These are phyloP conservation scores for Silybum marianum DNA, from an alignment of 129 eudicot species.

Conservation along the genomic window DNA sequence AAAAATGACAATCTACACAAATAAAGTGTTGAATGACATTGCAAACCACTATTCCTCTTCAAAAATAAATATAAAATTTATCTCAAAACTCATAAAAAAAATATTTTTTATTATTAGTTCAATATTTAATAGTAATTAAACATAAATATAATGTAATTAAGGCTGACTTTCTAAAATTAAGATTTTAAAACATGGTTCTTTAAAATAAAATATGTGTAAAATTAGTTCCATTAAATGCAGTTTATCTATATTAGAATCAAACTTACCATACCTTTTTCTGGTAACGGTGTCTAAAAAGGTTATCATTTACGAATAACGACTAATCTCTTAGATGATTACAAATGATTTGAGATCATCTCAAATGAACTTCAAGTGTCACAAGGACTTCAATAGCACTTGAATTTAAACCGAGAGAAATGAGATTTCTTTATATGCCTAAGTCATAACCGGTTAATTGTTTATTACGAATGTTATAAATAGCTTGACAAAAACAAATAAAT, in stretches of 20 bases:
- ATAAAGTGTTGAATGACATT: constrained; percentile 25
- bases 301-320: too few relatives aligned
- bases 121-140: not conserved
- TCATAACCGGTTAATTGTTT: too few relatives aligned
- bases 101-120: not conserved
- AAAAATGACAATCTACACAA: constrained; percentile 26
- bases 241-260: not conserved
- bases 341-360: not conserved
- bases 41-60: constrained; percentile 13
- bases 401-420: too few relatives aligned
- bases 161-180: not conserved
- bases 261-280: not conserved
- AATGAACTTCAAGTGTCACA: not conserved
- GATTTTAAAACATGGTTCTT: not conserved
- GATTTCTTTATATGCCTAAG: not conserved
- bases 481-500: not conserved
- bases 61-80: not conserved
- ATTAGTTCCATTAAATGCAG: not conserved
- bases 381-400: too few relatives aligned
- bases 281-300: not conserved
- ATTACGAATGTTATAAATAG: too few relatives aligned
- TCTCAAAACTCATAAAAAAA: too few relatives aligned
- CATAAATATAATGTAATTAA: not conserved
- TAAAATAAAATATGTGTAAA: not conserved
- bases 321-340: too few relatives aligned